Evolutionary conservation across 371 early-diverging fungal genomes (phyloP).

Genomic region (Mortierella sp.): DNA sequence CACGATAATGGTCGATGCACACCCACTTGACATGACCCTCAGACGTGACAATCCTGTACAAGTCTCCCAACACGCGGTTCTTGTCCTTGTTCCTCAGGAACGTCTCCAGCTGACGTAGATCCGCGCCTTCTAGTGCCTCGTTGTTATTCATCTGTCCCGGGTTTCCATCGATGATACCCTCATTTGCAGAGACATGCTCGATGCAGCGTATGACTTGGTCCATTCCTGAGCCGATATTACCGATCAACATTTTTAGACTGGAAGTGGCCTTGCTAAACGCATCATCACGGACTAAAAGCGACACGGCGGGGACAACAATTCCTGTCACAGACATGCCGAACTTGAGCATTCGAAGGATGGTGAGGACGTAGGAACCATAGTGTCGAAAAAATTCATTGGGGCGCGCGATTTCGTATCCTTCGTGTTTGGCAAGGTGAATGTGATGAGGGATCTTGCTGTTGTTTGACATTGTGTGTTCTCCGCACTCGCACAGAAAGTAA

Average conservation of each 20-base stretch:
- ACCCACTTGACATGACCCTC: slow-evolving; percentile 28
- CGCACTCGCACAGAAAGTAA: slow-evolving; percentile 42
- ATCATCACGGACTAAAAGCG: slow-evolving; percentile 1
- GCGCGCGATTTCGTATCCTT: too few species aligned
- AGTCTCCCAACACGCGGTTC: slow-evolving; percentile 8
- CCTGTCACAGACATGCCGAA: too few species aligned
- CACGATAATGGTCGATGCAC: slow-evolving; percentile 19
- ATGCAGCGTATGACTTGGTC: too few species aligned
- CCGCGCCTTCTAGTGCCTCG: slow-evolving; percentile 14
- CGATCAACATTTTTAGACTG: neutral
- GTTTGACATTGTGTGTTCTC: slow-evolving; percentile 21
- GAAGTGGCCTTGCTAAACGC: slow-evolving; percentile 1
- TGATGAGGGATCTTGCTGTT: slow-evolving; percentile 1
- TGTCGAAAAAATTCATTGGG: too few species aligned
- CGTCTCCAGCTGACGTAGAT: slow-evolving; percentile 16
- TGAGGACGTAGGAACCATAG: too few species aligned
- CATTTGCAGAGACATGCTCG: too few species aligned
- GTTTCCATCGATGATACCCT: too few species aligned
- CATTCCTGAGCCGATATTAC: too few species aligned
- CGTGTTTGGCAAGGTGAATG: too few species aligned
- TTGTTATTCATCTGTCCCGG: neutral
- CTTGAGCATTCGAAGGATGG: too few species aligned
- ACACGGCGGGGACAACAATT: too few species aligned
- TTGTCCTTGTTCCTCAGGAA: slow-evolving; percentile 10
- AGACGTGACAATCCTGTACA: slow-evolving; percentile 13